Base-by-base conservation (phyloP, 805 yeast species). In the Yamadazyma paraphyllophila region DNA sequence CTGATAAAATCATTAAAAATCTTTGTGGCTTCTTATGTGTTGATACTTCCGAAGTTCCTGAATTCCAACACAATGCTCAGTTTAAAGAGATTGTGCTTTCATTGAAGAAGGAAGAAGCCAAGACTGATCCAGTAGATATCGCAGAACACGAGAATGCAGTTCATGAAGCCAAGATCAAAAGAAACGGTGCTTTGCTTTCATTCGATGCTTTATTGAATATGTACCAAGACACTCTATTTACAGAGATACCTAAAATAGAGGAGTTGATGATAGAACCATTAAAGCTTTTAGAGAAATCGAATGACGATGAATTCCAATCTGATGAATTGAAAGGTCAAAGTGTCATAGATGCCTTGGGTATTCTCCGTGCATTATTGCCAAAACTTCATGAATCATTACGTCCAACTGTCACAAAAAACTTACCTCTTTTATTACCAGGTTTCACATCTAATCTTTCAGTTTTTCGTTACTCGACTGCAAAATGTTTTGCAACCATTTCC, bases 11-110 rank as follows among this genome's bases (percentile, higher is more conserved):
- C 52, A 80, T 88, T 36, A 92, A 88, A 61, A 94, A 94, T 59
- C 68, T 95, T 45, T 88, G 96, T 67, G 96, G 92, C 0, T 92
- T 92, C 60, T 61, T 94, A 42, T 94, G 99, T 67, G 97, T 91
- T 27, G 99, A 92, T 61, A 89, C 97, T 0, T 80, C 94, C 2
- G 97, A 91, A 60, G 97, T 92, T 27, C 99, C 99, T 2, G 97
- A 89, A 57, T 94, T 88, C 59, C 72, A 74, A 12, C 83, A 85
- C 37, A 86, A 87, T 54, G 76, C 78, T 32, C 63, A 66, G 11
- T 69, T 74, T 45, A 73, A 65, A 13, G 80, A 78, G 37, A 68
- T 69, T 11, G 84, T 92, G 10, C 66, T 91, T 43, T 88, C 97
- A 1, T 72, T 90, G 54, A 73, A 80, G 45, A 88, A 88, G 55